Percentiles rank a stretch among this genome's conserved stretches.
phyloP scores from a whole-genome alignment of 2,329 filamentous ascomycete species.

The Diaporthe sp. region DNA sequence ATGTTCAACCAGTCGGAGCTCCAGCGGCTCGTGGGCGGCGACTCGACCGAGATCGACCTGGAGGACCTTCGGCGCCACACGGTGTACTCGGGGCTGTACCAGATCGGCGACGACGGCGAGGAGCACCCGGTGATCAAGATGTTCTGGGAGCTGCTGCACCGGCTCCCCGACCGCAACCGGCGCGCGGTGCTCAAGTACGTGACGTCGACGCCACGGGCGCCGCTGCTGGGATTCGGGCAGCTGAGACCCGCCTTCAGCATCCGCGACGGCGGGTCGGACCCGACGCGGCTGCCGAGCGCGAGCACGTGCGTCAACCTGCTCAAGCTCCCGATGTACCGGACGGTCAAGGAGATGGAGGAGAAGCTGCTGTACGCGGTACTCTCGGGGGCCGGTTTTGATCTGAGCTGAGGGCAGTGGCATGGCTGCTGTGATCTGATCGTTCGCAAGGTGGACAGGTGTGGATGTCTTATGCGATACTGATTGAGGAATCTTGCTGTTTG shows the following conservation, averaged over 20 bases:
- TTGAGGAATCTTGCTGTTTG: neutral
- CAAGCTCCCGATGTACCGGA: slow-evolving; percentile 88
- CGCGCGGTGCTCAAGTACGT: slow-evolving; percentile 95
- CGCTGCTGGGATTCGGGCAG: slow-evolving; percentile 88
- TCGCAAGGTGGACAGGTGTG: too few relatives aligned
- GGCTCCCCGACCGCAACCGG: slow-evolving; percentile 81
- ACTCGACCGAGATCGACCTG: slow-evolving; percentile 87
- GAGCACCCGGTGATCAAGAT: slow-evolving; percentile 89
- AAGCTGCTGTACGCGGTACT: slow-evolving; percentile 93
- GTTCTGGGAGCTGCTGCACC: slow-evolving; percentile 92
- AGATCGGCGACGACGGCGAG: slow-evolving; percentile 86
- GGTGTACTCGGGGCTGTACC: slow-evolving; percentile 87
- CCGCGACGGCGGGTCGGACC: slow-evolving; percentile 82
- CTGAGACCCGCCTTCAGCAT: slow-evolving; percentile 91
- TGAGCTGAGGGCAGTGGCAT: slow-evolving; percentile 64
- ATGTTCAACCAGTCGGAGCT: slow-evolving; percentile 99
- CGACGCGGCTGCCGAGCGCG: slow-evolving; percentile 86
- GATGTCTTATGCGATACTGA: neutral
- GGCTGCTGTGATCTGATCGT: neutral
- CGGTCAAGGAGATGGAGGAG: slow-evolving; percentile 74
- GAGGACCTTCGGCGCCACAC: slow-evolving; percentile 89
- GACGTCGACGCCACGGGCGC: slow-evolving; percentile 91
- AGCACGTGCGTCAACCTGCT: slow-evolving; percentile 97
- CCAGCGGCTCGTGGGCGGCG: slow-evolving; percentile 92
- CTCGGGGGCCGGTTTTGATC: slow-evolving; percentile 92